Evolutionary conservation across 2,329 filamentous ascomycete species (phyloP).

Genomic region (Trichophyton rubrum): DNA sequence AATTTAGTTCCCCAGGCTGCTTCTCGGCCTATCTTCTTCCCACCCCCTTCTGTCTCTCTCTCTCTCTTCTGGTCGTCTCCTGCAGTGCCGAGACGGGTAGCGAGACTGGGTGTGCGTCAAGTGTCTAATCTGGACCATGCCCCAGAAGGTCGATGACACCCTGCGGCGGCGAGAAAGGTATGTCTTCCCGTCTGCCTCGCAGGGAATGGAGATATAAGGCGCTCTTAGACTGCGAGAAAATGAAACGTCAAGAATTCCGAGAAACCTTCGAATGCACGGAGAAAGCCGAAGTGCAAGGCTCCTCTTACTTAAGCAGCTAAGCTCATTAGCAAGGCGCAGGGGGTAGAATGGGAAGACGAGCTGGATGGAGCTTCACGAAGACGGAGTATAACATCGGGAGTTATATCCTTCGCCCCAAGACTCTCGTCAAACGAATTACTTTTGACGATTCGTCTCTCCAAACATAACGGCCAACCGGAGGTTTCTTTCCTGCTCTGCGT

Average conservation of each 20-base stretch:
- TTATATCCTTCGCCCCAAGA: not conserved
- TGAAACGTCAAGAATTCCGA: not conserved
- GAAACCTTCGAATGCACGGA: not conserved
- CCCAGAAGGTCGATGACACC: not conserved
- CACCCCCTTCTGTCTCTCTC: not conserved
- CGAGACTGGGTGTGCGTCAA: not conserved
- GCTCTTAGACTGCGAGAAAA: not conserved
- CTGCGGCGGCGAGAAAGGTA: not conserved
- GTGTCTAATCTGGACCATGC: not conserved
- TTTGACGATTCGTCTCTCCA: not conserved
- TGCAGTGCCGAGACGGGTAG: not conserved
- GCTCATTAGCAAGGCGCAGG: not conserved
- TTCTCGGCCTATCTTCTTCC: not conserved
- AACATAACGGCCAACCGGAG: not conserved
- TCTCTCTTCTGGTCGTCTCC: not conserved
- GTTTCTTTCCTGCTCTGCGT: not conserved
- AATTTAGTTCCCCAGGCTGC: not conserved
- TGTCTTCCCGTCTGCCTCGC: not conserved
- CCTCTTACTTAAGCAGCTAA: slow-evolving; percentile 2
- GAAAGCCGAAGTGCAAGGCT: not conserved
- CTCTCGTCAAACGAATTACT: not conserved
- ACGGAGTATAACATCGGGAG: not conserved
- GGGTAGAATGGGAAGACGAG: not conserved
- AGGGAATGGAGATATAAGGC: not conserved
- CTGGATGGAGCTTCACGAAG: not conserved